These are phyloP conservation scores for Fomitopsis serialis DNA, from an alignment of 768 basidiomycete species.

Conservation along the genomic window DNA sequence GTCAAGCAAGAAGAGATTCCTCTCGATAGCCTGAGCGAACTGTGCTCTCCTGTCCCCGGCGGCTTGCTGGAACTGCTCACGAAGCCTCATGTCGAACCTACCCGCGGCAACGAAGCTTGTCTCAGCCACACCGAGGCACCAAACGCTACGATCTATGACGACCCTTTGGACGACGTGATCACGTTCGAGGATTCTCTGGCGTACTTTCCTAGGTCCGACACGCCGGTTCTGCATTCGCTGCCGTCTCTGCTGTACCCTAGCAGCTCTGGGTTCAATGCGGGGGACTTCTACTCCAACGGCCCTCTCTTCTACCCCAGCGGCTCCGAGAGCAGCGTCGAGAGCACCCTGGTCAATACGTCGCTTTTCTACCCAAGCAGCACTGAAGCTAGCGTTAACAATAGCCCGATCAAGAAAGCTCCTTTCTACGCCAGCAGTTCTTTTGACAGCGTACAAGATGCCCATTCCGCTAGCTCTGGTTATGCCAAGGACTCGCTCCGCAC, in stretches of 20 bases:
- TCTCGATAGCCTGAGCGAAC: neutral
- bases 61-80: neutral
- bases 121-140: no score
- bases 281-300: no score
- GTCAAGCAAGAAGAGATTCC: neutral
- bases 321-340: neutral
- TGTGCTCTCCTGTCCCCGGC: neutral
- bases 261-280: no score
- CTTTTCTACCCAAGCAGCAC: neutral
- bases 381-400: neutral
- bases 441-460: neutral
- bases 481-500: neutral
- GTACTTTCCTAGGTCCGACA: neutral
- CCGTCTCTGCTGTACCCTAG: no score
- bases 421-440: neutral
- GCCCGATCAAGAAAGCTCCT: neutral
- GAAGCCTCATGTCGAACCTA: neutral
- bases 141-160: no score
- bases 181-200: neutral
- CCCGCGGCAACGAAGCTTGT: neutral
- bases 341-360: neutral
- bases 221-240: neutral
- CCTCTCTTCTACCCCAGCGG: neutral
- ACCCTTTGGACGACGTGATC: no score
- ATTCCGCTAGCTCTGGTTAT: neutral